These are phyloP conservation scores for Floccularia luteovirens DNA, from an alignment of 768 basidiomycete genomes.

Conservation along the genomic window DNA sequence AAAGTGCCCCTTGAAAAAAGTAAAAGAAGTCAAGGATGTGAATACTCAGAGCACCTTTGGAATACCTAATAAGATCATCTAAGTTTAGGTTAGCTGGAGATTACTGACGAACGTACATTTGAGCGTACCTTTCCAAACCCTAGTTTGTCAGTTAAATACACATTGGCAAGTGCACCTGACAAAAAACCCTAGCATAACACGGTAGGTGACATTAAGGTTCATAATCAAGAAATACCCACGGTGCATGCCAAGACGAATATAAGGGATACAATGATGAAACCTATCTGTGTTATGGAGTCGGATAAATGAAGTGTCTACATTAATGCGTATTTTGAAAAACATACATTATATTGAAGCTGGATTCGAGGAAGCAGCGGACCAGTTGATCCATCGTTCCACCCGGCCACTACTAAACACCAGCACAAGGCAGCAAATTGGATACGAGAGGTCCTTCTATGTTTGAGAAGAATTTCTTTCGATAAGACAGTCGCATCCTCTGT, in stretches of 20 bases:
- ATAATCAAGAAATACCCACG: conserved; percentile 15
- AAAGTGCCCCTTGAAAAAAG: conserved; percentile 32
- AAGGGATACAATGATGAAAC: conserved; percentile 48
- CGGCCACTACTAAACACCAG: conserved; percentile 50
- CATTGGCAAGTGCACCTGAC: conserved; percentile 28
- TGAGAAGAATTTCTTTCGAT: too few relatives aligned
- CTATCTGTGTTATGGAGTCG: conserved; percentile 20
- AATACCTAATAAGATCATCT: conserved; percentile 15
- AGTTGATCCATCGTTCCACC: conserved; percentile 74
- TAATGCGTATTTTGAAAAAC: conserved; percentile 1
- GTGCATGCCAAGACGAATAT: conserved; percentile 42
- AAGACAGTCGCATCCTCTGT: too few relatives aligned
- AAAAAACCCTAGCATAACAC: conserved; percentile 27
- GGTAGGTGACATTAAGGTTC: neutral
- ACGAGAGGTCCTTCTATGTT: too few relatives aligned
- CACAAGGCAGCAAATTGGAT: conserved; percentile 52
- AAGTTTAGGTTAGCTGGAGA: neutral
- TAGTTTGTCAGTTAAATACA: conserved; percentile 25
- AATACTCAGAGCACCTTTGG: neutral
- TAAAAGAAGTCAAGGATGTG: neutral
- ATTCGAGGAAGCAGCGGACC: conserved; percentile 73
- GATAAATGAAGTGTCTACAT: neutral
- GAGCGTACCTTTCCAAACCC: conserved; percentile 33
- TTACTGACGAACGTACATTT: conserved; percentile 2
- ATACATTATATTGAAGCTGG: conserved; percentile 45